Percentiles rank a stretch among this genome's conserved stretches.
phyloP scores from a whole-genome alignment of 1,139 yeast genomes.

The Nakaseomyces sp. region DNA sequence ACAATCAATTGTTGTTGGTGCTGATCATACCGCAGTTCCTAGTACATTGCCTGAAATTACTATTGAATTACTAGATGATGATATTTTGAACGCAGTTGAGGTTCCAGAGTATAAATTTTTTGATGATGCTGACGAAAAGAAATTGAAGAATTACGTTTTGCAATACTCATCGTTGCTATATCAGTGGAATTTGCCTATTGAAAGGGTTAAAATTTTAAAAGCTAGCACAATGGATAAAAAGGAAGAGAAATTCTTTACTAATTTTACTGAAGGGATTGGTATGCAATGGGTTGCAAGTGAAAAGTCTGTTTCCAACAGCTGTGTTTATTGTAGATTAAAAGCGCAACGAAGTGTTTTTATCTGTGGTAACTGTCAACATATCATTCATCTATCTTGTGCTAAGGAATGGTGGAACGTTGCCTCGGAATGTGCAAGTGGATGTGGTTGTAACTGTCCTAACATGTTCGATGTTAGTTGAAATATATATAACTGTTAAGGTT shows the following conservation, averaged over 20 bases:
- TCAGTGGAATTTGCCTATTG: constrained; percentile 74
- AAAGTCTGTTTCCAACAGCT: constrained; percentile 29
- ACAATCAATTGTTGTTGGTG: constrained; percentile 2
- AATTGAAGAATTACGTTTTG: constrained; percentile 47
- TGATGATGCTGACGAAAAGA: constrained; percentile 39
- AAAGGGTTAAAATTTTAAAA: constrained; percentile 68
- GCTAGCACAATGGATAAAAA: constrained; percentile 40
- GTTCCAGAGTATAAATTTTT: constrained; percentile 40
- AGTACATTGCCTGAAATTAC: constrained; percentile 36
- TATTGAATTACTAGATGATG: constrained; percentile 48
- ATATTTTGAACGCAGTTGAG: constrained; percentile 47
- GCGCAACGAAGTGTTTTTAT: constrained; percentile 55
- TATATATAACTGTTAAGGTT: no score
- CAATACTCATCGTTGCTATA: constrained; percentile 76
- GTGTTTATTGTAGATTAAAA: constrained; percentile 58
- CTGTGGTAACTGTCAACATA: constrained; percentile 71
- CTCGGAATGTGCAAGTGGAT: constrained; percentile 76
- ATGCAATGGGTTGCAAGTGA: constrained; percentile 21
- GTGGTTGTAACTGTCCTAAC: constrained; percentile 70
- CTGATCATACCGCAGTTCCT: background rate
- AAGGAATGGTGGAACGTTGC: constrained; percentile 65
- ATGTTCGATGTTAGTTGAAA: constrained; percentile 15
- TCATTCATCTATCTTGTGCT: constrained; percentile 73
- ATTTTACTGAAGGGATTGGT: constrained; percentile 21
- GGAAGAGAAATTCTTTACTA: constrained; percentile 8